Evolutionary conservation across 176 grass and related monocot species (phyloP).

Genomic region (Carex kokanica): DNA sequence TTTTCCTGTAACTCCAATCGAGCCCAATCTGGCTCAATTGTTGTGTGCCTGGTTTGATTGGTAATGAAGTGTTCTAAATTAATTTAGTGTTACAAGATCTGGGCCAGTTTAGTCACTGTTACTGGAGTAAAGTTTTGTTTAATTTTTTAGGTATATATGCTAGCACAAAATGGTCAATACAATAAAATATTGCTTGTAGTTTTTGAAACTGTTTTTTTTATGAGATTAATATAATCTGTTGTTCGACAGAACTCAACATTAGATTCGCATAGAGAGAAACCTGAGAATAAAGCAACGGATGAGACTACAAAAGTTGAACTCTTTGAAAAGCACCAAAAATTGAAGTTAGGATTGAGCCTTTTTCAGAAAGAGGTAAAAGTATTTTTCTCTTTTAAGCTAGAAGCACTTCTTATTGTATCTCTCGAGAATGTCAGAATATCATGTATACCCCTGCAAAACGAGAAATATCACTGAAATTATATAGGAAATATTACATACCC

Average conservation of each 20-base stretch:
- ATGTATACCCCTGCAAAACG: background rate
- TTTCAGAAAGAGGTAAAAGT: slow-evolving; percentile 86
- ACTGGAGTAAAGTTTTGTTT: background rate
- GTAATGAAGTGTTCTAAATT: background rate
- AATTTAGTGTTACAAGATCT: background rate
- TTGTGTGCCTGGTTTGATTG: background rate
- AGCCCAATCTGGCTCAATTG: background rate
- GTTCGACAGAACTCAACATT: slow-evolving; percentile 3
- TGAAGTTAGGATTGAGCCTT: slow-evolving; percentile 56
- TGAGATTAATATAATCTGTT: slow-evolving; percentile 1
- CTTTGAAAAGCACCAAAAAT: slow-evolving; percentile 61
- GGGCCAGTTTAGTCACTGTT: background rate
- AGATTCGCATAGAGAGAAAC: slow-evolving; percentile 11
- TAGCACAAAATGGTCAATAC: background rate
- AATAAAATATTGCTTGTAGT: background rate
- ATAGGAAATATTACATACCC: no score
- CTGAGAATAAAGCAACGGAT: slow-evolving; percentile 10
- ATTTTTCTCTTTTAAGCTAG: background rate
- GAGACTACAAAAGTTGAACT: slow-evolving; percentile 47
- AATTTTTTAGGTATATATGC: background rate
- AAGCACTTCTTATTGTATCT: background rate
- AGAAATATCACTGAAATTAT: background rate
- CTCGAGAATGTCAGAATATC: background rate
- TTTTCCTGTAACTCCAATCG: background rate
- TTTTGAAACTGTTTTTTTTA: background rate